A percentile compares a stretch with the other conserved stretches of the same genome.
phyloP scores from a whole-genome alignment of 208 protist genomes.

The Porcisia hertigi region DNA sequence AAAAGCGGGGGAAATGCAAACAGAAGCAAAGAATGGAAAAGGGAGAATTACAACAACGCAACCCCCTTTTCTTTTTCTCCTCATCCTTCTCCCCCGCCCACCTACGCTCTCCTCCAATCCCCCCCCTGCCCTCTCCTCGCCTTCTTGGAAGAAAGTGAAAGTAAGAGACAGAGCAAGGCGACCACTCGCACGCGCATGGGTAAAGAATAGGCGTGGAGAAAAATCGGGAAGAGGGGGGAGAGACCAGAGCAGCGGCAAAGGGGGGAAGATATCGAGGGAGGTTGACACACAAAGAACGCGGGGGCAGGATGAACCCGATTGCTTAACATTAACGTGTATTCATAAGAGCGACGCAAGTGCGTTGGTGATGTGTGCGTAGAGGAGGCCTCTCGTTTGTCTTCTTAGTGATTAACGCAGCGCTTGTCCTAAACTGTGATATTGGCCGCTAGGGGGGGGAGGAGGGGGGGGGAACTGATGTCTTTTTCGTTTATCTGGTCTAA shows the following conservation, averaged over 20 bases:
- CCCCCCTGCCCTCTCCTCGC: neutral
- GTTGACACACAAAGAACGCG: neutral
- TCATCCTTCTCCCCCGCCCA: too few relatives aligned
- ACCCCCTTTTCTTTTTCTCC: neutral
- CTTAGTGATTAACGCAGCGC: neutral
- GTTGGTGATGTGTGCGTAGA: neutral
- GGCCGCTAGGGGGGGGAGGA: neutral
- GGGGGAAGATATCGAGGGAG: neutral
- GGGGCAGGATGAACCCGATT: neutral
- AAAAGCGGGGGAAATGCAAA: neutral
- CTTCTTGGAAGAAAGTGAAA: neutral
- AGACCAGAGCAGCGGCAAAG: neutral
- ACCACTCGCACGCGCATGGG: neutral
- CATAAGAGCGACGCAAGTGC: neutral
- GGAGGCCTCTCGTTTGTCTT: neutral
- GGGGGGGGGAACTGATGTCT: neutral
- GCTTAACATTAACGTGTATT: neutral
- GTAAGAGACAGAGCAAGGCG: neutral
- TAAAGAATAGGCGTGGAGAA: neutral
- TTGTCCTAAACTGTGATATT: neutral
- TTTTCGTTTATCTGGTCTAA: neutral
- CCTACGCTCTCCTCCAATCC: neutral
- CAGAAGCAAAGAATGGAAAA: too few relatives aligned
- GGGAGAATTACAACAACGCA: neutral
- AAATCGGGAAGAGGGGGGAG: neutral